Percentiles rank a stretch among this genome's conserved stretches.
Conservation (phyloP, 2,329 filamentous ascomycete species). For the Drechslerella dactyloides region DNA sequence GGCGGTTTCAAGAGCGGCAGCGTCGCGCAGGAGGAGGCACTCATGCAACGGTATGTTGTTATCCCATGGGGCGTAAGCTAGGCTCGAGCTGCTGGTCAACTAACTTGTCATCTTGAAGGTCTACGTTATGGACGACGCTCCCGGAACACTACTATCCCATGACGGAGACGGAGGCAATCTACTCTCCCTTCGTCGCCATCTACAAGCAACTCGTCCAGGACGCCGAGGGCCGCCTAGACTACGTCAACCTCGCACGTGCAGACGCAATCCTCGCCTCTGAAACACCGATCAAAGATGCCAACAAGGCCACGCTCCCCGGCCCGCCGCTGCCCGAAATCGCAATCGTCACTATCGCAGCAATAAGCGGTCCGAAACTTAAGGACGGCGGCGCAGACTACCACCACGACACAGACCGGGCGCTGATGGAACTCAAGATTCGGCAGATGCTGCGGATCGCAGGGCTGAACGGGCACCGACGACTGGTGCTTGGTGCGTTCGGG, state of each 20-base stretch:
- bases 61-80: constrained; percentile 59
- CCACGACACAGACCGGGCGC: constrained; percentile 60
- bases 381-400: constrained; percentile 51
- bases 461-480: constrained; percentile 63
- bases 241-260: constrained; percentile 55
- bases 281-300: constrained; percentile 22
- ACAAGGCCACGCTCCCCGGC: constrained; percentile 38
- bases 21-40: constrained; percentile 71
- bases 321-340: constrained; percentile 63
- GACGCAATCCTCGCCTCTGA: constrained; percentile 27
- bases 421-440: constrained; percentile 70
- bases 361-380: constrained; percentile 59
- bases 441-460: constrained; percentile 68
- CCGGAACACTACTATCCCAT: constrained; percentile 64
- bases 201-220: constrained; percentile 60
- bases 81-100: constrained; percentile 57
- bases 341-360: constrained; percentile 68
- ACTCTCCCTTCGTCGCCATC: constrained; percentile 67
- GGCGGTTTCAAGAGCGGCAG: constrained; percentile 69
- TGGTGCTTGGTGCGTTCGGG: constrained; percentile 73
- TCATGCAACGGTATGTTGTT: constrained; percentile 63
- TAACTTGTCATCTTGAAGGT: constrained; percentile 42
- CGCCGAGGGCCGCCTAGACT: constrained; percentile 1
- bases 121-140: constrained; percentile 63
- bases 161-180: constrained; percentile 63